phyloP scores from a whole-genome alignment of 2,329 filamentous ascomycete species.

The Calycina marina region DNA sequence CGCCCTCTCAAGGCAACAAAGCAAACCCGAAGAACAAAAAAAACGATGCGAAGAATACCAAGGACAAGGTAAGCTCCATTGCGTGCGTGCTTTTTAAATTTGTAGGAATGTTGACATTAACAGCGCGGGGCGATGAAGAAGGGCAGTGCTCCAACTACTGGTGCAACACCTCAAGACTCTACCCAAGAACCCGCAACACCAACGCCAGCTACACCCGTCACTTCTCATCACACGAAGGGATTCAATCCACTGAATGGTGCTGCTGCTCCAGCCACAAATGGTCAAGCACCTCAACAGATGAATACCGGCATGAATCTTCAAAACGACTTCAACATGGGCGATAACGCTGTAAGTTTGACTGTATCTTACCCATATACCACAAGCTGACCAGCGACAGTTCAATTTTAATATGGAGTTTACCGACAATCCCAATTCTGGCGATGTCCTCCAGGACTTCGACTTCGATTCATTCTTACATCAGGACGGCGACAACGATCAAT shows the following conservation, averaged over 20 bases:
- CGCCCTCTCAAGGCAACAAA: conserved; percentile 60
- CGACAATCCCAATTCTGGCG: conserved; percentile 32
- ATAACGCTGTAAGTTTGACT: conserved; percentile 13
- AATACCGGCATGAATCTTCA: conserved; percentile 29
- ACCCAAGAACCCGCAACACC: conserved; percentile 41
- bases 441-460: conserved; percentile 53
- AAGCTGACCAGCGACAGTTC: too few relatives aligned
- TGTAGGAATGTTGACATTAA: conserved; percentile 23
- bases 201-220: conserved; percentile 49
- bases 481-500: conserved; percentile 30
- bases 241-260: conserved; percentile 30
- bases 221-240: conserved; percentile 35
- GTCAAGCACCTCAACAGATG: conserved; percentile 25
- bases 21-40: conserved; percentile 68
- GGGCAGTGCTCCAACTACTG: conserved; percentile 38
- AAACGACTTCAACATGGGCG: conserved; percentile 33
- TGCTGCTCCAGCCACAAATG: conserved; percentile 26
- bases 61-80: conserved; percentile 45
- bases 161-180: conserved; percentile 42
- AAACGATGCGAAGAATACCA: conserved; percentile 70
- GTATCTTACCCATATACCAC: too few relatives aligned
- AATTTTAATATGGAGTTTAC: conserved; percentile 46
- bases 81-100: conserved; percentile 20
- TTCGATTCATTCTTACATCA: conserved; percentile 54
- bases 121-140: conserved; percentile 33